Conservation (phyloP, 2,329 filamentous ascomycete genomes). For the Paecilomyces formosus region DNA sequence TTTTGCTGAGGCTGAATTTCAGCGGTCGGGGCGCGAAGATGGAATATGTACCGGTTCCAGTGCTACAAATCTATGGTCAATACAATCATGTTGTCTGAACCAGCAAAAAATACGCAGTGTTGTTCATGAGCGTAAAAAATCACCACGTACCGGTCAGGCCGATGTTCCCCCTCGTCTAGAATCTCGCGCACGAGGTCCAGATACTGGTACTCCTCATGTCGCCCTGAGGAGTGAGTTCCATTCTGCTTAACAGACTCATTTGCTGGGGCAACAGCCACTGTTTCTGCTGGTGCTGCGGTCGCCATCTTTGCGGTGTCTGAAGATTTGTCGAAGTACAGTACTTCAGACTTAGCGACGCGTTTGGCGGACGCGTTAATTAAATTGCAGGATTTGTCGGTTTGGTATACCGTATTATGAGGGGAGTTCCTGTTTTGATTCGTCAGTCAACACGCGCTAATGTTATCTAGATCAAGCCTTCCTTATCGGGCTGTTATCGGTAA, state of each 20-base stretch:
- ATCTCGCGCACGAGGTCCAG: conserved; percentile 83
- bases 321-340: neutral
- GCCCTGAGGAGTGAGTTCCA: conserved; percentile 4
- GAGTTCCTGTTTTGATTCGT: neutral
- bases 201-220: conserved; percentile 90
- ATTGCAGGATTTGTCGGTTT: neutral
- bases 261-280: neutral
- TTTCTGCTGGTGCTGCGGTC: neutral
- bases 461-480: neutral
- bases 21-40: conserved; percentile 82
- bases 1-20: conserved; percentile 64
- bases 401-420: neutral
- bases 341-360: neutral
- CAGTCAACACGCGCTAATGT: neutral
- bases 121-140: neutral
- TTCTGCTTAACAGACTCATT: neutral
- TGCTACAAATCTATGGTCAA: conserved; percentile 43
- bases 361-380: neutral
- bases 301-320: conserved; percentile 1
- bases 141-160: conserved; percentile 66
- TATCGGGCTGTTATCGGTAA: neutral
- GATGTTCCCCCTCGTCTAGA: conserved; percentile 72
- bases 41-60: conserved; percentile 85
- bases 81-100: neutral
- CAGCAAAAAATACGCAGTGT: neutral